Conservation (phyloP, 2,329 filamentous ascomycete genomes). For the Ophiobolus disseminans region DNA sequence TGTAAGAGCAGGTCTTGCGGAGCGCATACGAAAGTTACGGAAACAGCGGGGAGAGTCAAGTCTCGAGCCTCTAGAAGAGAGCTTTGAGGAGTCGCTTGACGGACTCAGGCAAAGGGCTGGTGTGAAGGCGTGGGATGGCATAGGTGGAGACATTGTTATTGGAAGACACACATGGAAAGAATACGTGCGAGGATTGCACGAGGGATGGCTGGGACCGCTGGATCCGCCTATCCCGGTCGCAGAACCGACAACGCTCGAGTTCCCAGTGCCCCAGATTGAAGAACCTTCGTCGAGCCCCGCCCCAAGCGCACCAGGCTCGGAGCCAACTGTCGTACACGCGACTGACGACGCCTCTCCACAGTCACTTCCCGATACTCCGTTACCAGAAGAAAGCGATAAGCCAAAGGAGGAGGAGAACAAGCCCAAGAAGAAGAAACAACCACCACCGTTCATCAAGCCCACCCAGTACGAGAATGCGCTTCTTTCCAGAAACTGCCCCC, state of each 20-base stretch:
- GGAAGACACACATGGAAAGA: slow-evolving; percentile 97
- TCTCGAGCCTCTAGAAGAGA: slow-evolving; percentile 53
- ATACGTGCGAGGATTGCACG: slow-evolving; percentile 89
- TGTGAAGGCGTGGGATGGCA: slow-evolving; percentile 73
- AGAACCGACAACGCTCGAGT: slow-evolving; percentile 18
- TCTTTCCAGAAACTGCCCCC: slow-evolving; percentile 71
- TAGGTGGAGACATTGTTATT: slow-evolving; percentile 84
- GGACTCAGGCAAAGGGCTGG: slow-evolving; percentile 70
- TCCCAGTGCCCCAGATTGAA: slow-evolving; percentile 17
- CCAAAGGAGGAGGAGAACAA: slow-evolving; percentile 52
- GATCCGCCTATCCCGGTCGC: slow-evolving; percentile 60
- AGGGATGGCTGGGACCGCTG: slow-evolving; percentile 92
- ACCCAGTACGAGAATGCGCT: slow-evolving; percentile 72
- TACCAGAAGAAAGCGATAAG: slow-evolving; percentile 35
- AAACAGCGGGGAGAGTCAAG: slow-evolving; percentile 65
- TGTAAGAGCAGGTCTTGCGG: slow-evolving; percentile 82
- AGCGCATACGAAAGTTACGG: slow-evolving; percentile 75
- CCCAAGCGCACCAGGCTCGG: slow-evolving; percentile 2
- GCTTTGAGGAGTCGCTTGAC: slow-evolving; percentile 66
- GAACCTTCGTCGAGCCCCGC: background rate
- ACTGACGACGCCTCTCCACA: slow-evolving; percentile 48
- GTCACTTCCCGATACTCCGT: slow-evolving; percentile 32
- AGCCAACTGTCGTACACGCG: slow-evolving; percentile 12
- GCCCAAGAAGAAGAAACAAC: slow-evolving; percentile 63
- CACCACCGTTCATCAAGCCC: slow-evolving; percentile 74